Conservation (phyloP, 257 asterid genomes). For the Mitragyna speciosa region DNA sequence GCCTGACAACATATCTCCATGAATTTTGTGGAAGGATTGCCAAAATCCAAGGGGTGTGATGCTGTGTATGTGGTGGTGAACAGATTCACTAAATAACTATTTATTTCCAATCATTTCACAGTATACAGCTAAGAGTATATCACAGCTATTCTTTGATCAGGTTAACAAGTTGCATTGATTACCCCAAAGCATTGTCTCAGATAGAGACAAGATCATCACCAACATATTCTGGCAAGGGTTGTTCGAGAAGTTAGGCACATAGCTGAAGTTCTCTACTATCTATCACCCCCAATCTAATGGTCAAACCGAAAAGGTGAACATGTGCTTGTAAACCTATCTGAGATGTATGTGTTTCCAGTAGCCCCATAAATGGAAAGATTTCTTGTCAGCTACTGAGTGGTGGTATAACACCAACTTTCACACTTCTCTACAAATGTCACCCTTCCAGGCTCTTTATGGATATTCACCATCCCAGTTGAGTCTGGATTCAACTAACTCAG, state of each 20-base stretch:
- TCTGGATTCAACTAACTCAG: no score
- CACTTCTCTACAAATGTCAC: background rate
- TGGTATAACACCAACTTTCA: background rate
- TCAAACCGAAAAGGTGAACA: background rate
- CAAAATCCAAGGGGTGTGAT: background rate
- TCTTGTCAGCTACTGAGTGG: background rate
- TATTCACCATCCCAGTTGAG: background rate
- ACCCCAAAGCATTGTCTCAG: background rate
- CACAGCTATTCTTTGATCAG: background rate
- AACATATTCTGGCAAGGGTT: background rate
- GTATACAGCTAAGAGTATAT: background rate
- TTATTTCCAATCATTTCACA: background rate
- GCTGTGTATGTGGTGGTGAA: background rate
- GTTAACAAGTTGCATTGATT: background rate
- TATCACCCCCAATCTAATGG: conserved; percentile 1
- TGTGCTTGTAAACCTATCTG: background rate
- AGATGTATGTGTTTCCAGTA: background rate
- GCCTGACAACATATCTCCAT: background rate
- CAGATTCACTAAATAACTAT: background rate
- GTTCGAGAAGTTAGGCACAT: background rate
- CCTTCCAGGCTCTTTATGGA: background rate
- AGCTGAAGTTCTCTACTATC: background rate
- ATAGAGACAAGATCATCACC: background rate
- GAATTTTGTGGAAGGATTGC: background rate
- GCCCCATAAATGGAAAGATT: background rate